These are phyloP conservation scores for Tulasnella sp. DNA, from an alignment of 768 basidiomycete species.

Conservation along the genomic window DNA sequence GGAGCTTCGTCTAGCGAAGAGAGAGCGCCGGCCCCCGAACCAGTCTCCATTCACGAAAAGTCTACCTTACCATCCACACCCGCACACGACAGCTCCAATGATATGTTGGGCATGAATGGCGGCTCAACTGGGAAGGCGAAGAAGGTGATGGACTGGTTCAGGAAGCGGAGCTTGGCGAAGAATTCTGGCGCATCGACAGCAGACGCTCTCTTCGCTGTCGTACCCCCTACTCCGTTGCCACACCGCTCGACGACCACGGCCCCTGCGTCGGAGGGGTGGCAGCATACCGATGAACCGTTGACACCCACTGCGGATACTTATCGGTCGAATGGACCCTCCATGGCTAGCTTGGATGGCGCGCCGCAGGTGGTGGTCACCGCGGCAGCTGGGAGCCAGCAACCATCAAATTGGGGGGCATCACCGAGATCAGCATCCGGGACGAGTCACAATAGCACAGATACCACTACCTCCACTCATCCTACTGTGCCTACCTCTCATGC, in stretches of 20 bases:
- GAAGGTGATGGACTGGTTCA: slow-evolving; percentile 99
- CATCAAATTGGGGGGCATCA: neutral
- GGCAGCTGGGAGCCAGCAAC: slow-evolving; percentile 9
- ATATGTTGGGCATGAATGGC: neutral
- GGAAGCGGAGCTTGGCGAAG: slow-evolving; percentile 30
- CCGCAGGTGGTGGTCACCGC: slow-evolving; percentile 16
- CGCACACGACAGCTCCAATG: neutral
- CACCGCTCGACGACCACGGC: neutral
- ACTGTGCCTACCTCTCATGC: neutral
- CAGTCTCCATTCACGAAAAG: neutral
- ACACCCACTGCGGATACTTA: slow-evolving; percentile 16
- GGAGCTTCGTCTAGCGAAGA: neutral
- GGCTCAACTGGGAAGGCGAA: slow-evolving; percentile 73
- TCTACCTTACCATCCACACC: neutral
- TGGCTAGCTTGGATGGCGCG: neutral
- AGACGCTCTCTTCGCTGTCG: neutral
- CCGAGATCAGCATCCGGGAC: slow-evolving; percentile 8
- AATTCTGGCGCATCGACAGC: slow-evolving; percentile 9
- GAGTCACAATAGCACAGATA: slow-evolving; percentile 11
- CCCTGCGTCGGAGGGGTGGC: neutral
- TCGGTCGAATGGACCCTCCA: neutral
- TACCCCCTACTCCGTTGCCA: neutral
- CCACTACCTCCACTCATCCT: neutral
- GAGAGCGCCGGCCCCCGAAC: neutral
- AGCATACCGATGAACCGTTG: slow-evolving; percentile 9